Base-by-base conservation (phyloP, 306 rosid genomes). In the Ormosia semicastrata region DNA sequence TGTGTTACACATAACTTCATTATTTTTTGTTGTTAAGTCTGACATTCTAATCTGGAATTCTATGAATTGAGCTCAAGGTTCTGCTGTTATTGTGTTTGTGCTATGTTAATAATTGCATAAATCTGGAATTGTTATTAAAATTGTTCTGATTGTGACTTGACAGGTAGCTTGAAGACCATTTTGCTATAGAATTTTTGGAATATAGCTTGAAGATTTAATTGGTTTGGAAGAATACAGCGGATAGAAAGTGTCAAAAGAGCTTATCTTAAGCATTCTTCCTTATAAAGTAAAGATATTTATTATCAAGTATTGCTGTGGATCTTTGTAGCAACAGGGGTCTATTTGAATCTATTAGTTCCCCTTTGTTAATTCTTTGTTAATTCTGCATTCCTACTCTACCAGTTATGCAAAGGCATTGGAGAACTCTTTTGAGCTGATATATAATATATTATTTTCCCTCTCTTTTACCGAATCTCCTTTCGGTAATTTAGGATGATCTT, bases 131-230 rank as follows among this genome's bases (percentile, higher is more conserved):
- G n/a, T n/a, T n/a, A n/a, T n/a, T n/a, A n/a, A n/a, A n/a, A n/a
- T 65, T 75, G n/a, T n/a, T n/a, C n/a, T n/a, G 39, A 58, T 64
- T 71, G 81, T 63, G 77, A 73, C 63, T 43, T 68, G 41, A 73
- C 65, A 67, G 50, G 54, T 79, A 44, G 77, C 80, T 74, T 12
- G n/a, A 39, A 73, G 85, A 54, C 58, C 73, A 46, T 57, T 75
- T 83, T 85, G 53, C 30, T 15, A 54, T 68, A 73, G 57, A 73
- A 83, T 79, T 15, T 72, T 68, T 43, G 32, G 7, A 81, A 24
- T 60, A 82, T 39, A 66, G 64, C 60, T 73, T 15, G 24, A 32
- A 74, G 60, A 9, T 68, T 83, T 37, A 59, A 9, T 81, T 66
- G 39, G 63, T 73, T 77, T 66, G 77, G 63, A 85, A 65, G 64